These are phyloP conservation scores for Coprinopsis cinerea DNA, from an alignment of 768 basidiomycete genomes.

Conservation along the genomic window DNA sequence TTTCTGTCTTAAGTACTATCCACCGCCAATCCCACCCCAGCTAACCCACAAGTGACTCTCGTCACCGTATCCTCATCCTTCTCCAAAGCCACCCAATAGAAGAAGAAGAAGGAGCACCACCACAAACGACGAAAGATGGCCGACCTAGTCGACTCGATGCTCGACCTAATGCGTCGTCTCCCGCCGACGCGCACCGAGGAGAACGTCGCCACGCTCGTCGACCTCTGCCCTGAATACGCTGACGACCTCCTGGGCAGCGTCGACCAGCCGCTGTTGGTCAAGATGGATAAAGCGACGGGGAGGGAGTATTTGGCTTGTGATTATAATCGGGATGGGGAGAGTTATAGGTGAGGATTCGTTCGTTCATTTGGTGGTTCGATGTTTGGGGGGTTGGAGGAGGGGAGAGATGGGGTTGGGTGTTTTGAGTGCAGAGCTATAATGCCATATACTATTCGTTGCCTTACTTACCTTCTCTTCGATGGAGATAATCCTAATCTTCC, in stretches of 20 bases:
- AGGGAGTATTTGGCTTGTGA: constrained; percentile 91
- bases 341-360: constrained; percentile 60
- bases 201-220: constrained; percentile 77
- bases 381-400: too few species aligned
- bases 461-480: too few species aligned
- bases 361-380: too few species aligned
- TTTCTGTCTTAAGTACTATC: too few species aligned
- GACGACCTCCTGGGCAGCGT: constrained; percentile 94
- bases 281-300: constrained; percentile 73
- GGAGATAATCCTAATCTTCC: too few species aligned
- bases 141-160: constrained; percentile 85
- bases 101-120: too few species aligned
- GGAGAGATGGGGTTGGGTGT: not conserved
- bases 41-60: too few species aligned
- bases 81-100: too few species aligned
- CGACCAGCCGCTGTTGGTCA: constrained; percentile 86
- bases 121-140: constrained; percentile 37
- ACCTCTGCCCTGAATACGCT: constrained; percentile 85
- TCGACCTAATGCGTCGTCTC: constrained; percentile 93
- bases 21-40: too few species aligned
- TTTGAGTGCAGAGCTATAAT: not conserved
- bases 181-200: constrained; percentile 86
- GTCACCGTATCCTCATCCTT: too few species aligned
- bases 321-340: constrained; percentile 89
- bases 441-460: too few species aligned